A percentile compares a stretch with the other conserved stretches of the same genome.
phyloP scores from a whole-genome alignment of 306 rosid genomes.

The Cucumis sativus region Cucumber_9930_V3 NC_026660.2:461501-462000 shows the following conservation, averaged over 20 bases:
- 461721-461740: no score
- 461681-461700: no score
- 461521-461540: neutral
- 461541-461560: neutral
- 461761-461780: no score
- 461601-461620: neutral
- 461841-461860: neutral
- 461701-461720: no score
- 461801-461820: neutral
- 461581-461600: neutral
- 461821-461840: neutral
- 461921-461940: neutral
- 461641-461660: no score
- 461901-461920: slow-evolving; percentile 25
- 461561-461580: neutral
- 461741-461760: no score
- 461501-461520: neutral
- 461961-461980: no score
- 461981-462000: neutral
- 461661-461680: no score
- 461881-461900: slow-evolving; percentile 11
- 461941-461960: neutral
- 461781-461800: neutral
- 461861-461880: neutral
- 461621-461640: neutral